phyloP scores from a whole-genome alignment of 305 asterid genomes.

The Fraxinus nigra region DNA sequence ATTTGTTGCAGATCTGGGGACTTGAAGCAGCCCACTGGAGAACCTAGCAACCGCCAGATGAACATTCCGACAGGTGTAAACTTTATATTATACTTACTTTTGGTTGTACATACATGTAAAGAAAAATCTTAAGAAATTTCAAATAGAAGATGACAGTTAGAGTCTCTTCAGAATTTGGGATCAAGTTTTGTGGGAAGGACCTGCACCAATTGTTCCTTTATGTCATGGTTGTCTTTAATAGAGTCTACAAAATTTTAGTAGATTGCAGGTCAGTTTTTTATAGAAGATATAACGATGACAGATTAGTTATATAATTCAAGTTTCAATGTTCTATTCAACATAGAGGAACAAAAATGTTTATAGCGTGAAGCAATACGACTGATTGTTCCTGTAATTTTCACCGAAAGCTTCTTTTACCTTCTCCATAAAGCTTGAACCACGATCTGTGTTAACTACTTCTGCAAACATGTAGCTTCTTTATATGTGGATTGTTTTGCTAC shows the following conservation, averaged over 20 bases:
- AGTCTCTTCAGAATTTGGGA: not conserved
- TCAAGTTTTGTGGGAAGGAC: not conserved
- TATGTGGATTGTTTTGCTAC: not conserved
- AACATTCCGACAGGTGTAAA: constrained; percentile 75
- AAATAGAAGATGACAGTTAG: not conserved
- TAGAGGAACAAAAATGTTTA: not conserved
- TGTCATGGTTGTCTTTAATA: not conserved
- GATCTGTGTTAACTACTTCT: not conserved
- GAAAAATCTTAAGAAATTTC: not conserved
- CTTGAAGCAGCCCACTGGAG: constrained; percentile 48
- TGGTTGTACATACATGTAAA: not conserved
- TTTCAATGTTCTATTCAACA: not conserved
- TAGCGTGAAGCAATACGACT: not conserved
- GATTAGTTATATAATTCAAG: not conserved
- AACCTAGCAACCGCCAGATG: constrained; percentile 67
- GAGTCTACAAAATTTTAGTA: not conserved
- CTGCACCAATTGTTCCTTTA: not conserved
- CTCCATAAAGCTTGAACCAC: not conserved
- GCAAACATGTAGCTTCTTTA: not conserved
- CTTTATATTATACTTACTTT: not conserved
- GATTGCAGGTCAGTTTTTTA: not conserved
- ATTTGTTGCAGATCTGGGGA: constrained; percentile 56
- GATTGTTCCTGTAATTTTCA: not conserved
- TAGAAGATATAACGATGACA: not conserved
- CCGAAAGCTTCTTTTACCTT: not conserved